Conservation (phyloP, 192 early-diverging fungal genomes). For the Lunasporangiospora selenospora region DNA sequence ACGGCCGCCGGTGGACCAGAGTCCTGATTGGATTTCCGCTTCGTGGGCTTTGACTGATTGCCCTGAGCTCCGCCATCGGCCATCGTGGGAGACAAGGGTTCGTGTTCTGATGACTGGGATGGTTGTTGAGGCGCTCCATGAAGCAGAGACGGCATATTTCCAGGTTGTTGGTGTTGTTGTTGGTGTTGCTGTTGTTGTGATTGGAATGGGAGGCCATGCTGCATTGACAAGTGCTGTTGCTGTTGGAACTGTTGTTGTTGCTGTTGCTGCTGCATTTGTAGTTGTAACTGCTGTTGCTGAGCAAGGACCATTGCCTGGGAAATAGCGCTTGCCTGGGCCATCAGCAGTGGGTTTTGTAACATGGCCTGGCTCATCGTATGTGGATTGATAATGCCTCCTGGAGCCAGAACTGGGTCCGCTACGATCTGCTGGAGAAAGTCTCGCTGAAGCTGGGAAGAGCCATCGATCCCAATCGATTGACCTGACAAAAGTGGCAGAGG, state of each 20-base stretch:
- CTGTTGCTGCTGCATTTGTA: constrained; percentile 19
- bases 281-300: constrained; percentile 25
- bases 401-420: constrained; percentile 12
- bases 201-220: constrained; percentile 5
- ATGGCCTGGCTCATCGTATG: constrained; percentile 25
- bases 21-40: constrained; percentile 28
- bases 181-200: constrained; percentile 8
- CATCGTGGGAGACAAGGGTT: neutral
- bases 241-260: constrained; percentile 9
- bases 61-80: neutral
- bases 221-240: constrained; percentile 19
- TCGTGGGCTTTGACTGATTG: constrained; percentile 4
- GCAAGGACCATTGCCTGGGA: constrained; percentile 25
- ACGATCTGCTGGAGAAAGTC: constrained; percentile 20
- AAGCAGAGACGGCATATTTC: neutral
- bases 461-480: constrained; percentile 7
- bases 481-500: constrained; percentile 1
- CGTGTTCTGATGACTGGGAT: neutral
- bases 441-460: constrained; percentile 19
- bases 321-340: constrained; percentile 21
- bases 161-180: constrained; percentile 6
- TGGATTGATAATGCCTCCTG: constrained; percentile 16
- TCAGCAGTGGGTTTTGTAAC: constrained; percentile 21
- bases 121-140: constrained; percentile 1
- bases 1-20: neutral